Conservation (phyloP, 2,329 filamentous ascomycete species). For the Paracamarosporium sp. region DNA sequence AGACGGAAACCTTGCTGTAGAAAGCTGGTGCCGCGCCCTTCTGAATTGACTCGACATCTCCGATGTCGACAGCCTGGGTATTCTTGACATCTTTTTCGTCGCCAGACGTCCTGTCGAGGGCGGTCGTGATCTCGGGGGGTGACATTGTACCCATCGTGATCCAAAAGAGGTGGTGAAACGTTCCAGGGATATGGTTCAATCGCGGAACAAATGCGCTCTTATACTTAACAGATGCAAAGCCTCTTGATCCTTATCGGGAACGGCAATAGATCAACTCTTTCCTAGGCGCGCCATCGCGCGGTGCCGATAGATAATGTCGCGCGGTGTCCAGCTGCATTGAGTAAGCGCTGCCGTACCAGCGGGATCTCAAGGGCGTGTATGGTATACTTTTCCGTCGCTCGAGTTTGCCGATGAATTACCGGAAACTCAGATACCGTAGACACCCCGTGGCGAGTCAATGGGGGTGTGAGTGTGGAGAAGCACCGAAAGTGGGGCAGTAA, state of each 20-base stretch:
- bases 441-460: not conserved
- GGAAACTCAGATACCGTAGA: not conserved
- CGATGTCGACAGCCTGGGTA: not conserved
- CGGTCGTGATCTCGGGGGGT: not conserved
- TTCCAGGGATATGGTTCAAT: constrained; percentile 1
- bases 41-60: constrained; percentile 13
- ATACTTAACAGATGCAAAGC: not conserved
- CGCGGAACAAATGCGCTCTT: not conserved
- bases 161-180: not conserved
- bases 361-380: not conserved
- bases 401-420: not conserved
- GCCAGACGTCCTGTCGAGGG: not conserved
- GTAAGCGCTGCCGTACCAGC: not conserved
- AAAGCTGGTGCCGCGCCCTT: constrained; percentile 22
- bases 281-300: not conserved
- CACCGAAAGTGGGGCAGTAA: not conserved
- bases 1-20: constrained; percentile 38
- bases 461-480: not conserved
- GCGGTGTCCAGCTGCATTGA: not conserved
- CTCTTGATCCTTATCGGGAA: not conserved
- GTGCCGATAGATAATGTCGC: not conserved
- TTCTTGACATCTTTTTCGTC: constrained; percentile 3
- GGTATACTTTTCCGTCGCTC: not conserved
- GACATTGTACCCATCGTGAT: not conserved
- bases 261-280: not conserved